These are phyloP conservation scores for Mediolabrus comicus DNA, from an alignment of 108 stramenopile species.

Conservation along the genomic window DNA sequence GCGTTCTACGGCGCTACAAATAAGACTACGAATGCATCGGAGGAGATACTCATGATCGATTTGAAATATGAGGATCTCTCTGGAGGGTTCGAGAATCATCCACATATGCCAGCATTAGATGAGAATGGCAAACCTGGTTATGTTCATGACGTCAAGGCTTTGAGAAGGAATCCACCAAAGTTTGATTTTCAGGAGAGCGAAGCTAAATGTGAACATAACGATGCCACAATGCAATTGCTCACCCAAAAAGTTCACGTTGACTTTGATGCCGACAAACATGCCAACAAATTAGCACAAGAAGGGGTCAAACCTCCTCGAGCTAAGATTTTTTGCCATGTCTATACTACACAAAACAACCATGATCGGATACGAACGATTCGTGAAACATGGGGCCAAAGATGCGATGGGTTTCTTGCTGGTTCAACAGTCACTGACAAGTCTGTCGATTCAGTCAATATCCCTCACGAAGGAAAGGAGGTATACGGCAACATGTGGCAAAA, in stretches of 20 bases:
- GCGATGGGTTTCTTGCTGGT: conserved; percentile 86
- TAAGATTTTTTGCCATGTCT: not conserved
- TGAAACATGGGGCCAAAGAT: conserved; percentile 59
- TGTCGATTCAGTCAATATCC: conserved; percentile 56
- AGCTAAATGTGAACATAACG: not conserved
- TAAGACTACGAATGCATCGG: too few relatives aligned
- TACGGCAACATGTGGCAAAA: conserved; percentile 94
- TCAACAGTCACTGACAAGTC: conserved; percentile 50
- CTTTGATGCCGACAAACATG: not conserved
- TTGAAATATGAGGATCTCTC: not conserved
- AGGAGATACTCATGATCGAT: too few relatives aligned
- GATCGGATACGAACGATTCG: conserved; percentile 4
- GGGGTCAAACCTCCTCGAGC: not conserved
- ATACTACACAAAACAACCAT: not conserved
- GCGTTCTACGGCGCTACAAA: too few relatives aligned
- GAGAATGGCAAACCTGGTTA: conserved; percentile 11
- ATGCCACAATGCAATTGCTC: not conserved
- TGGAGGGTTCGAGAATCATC: not conserved
- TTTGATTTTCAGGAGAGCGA: not conserved
- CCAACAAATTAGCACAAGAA: not conserved
- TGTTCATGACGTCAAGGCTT: not conserved
- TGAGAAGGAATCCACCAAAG: not conserved
- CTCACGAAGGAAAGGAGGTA: conserved; percentile 65
- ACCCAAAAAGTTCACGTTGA: not conserved
- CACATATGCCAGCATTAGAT: conserved; percentile 10